Base-by-base conservation (phyloP, 371 early-diverging fungal species). In the Batrachochytrium dendrobatidis region DNA sequence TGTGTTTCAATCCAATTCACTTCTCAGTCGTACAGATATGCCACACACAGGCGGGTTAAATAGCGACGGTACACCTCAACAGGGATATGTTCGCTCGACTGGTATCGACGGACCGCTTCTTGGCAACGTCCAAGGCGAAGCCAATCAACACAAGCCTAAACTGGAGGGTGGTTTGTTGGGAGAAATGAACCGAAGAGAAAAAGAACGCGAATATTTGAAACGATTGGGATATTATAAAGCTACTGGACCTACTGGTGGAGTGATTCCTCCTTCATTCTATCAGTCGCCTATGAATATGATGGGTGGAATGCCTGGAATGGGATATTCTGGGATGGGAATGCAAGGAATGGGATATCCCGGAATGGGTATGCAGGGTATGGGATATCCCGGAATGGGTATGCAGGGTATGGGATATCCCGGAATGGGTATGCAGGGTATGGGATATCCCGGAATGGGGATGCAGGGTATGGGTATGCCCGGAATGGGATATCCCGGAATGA, bases 111-210 rank as follows among this genome's bases (percentile, higher is more conserved):
- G 69, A 20, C 73, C 73, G 18, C 54, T 73, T 25, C 53, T 69
- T 26, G 71, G 70, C 24, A 25, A 50, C 45, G 60, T 69, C 4
- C 29, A 54, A 31, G 45, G 34, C 6, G 60, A 50, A 8, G 49
- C 39, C 18, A 35, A 64, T 15, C 24, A 58, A 29, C 20, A 48
- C 34, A 65, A 72, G 48, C 71, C 70, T 30, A 68, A 66, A 53
- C 60, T 74, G 33, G 68, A 69, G 31, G 72, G 71, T 20, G 77
- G 77, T 1, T 55, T 77, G 55, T 55, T 77, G 12, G 77, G 68
- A 7, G 67, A 75, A 60, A 64, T 77, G n/a, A 66, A 75, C 49
- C 61, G 70, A 34, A 51, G 69, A 48, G 71, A 73, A 50, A 64
- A 70, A 58, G 74, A 77, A 28, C 65, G 62, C 43, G 72, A 74